phyloP scores from a whole-genome alignment of 2,329 filamentous ascomycete genomes.

The Trematosphaeria pertusa region DNA sequence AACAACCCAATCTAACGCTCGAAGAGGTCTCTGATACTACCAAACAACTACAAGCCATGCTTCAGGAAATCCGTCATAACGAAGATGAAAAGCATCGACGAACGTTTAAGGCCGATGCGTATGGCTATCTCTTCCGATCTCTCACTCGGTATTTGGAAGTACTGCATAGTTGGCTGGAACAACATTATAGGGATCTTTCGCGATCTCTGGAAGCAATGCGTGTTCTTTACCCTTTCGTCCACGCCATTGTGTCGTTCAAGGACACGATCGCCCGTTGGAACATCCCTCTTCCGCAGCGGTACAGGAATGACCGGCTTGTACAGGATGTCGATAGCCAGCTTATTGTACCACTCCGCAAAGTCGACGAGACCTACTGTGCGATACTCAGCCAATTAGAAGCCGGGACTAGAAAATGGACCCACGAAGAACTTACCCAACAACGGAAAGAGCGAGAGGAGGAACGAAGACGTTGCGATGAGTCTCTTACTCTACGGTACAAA shows the following conservation, averaged over 20 bases:
- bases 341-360: slow-evolving; percentile 33
- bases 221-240: slow-evolving; percentile 22
- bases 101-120: slow-evolving; percentile 37
- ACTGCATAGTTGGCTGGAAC: slow-evolving; percentile 23
- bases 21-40: slow-evolving; percentile 15
- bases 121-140: slow-evolving; percentile 31
- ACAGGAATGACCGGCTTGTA: slow-evolving; percentile 28
- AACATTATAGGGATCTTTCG: slow-evolving; percentile 6
- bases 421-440: slow-evolving; percentile 14
- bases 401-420: slow-evolving; percentile 8
- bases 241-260: slow-evolving; percentile 32
- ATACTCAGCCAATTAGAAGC: slow-evolving; percentile 15
- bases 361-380: slow-evolving; percentile 11
- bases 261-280: slow-evolving; percentile 31
- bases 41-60: slow-evolving; percentile 12
- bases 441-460: slow-evolving; percentile 3
- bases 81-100: slow-evolving; percentile 10
- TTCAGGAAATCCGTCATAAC: slow-evolving; percentile 7
- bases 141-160: slow-evolving; percentile 22
- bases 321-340: slow-evolving; percentile 29
- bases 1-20: slow-evolving; percentile 9
- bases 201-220: slow-evolving; percentile 23
- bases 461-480: too few species aligned
- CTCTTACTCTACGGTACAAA: slow-evolving; percentile 21
- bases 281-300: slow-evolving; percentile 18